Evolutionary conservation across 805 yeast genomes (phyloP).

Genomic region (Metschnikowia kofuensis): DNA sequence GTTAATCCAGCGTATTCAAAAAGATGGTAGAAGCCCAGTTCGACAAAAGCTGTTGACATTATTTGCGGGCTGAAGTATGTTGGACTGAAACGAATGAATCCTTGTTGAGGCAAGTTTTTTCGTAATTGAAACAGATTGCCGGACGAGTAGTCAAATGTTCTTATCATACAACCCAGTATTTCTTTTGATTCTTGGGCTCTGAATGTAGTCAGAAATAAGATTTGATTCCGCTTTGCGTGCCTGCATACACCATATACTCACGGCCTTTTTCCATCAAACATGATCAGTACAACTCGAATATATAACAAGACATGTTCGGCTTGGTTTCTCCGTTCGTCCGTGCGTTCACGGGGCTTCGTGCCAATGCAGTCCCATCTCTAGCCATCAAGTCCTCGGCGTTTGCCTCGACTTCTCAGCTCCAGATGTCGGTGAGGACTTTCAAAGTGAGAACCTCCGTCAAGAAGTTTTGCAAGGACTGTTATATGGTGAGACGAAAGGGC

Average conservation of each 20-base stretch:
- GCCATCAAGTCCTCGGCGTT: conserved; percentile 11
- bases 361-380: conserved; percentile 7
- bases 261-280: neutral
- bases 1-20: no score
- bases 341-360: conserved; percentile 15
- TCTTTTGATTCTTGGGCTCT: neutral
- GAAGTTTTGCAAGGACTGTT: conserved; percentile 87
- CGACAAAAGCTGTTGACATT: no score
- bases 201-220: no score
- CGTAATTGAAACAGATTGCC: no score
- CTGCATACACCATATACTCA: neutral
- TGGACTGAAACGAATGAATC: no score
- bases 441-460: conserved; percentile 91
- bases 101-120: no score
- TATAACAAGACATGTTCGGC: conserved; percentile 11
- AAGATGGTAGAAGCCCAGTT: no score
- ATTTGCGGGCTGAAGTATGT: no score
- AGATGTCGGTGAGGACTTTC: conserved; percentile 54
- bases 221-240: neutral
- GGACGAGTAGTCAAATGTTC: no score
- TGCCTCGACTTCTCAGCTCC: conserved; percentile 12
- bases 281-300: no score
- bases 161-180: no score
- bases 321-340: conserved; percentile 15
- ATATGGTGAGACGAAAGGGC: conserved; percentile 92